Conservation (phyloP, 208 protist genomes). For the Trypanosoma avium region DNA sequence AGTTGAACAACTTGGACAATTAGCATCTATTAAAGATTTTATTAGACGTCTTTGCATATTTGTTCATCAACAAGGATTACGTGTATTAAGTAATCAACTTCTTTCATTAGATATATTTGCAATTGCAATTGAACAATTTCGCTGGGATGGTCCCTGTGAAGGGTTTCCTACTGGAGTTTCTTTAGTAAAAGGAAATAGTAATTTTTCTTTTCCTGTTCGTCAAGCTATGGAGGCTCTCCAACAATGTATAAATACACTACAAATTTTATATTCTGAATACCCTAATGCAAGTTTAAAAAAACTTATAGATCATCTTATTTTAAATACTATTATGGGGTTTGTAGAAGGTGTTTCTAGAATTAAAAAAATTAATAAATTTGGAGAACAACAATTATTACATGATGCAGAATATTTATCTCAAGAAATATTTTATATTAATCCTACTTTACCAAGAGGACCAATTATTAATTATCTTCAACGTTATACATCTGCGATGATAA, state of each 20-base stretch:
- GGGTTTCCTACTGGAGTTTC: not conserved
- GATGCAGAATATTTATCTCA: constrained; percentile 6
- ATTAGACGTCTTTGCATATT: not conserved
- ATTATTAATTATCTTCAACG: constrained; percentile 8
- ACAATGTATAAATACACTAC: not conserved
- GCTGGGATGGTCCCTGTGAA: not conserved
- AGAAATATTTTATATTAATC: not conserved
- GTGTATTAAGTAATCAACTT: constrained; percentile 2
- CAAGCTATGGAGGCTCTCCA: not conserved
- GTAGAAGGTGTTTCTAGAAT: constrained; percentile 18
- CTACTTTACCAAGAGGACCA: not conserved
- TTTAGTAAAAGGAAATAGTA: not conserved
- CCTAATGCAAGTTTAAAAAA: not conserved
- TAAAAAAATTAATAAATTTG: not conserved
- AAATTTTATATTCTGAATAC: not conserved
- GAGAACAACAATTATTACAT: not conserved
- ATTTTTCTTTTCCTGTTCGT: not conserved
- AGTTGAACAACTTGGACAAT: not conserved
- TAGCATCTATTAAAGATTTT: not conserved
- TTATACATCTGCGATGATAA: not conserved
- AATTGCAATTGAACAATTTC: constrained; percentile 3
- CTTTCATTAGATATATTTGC: constrained; percentile 5
- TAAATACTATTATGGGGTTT: constrained; percentile 3
- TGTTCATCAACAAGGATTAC: constrained; percentile 1
- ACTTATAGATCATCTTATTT: constrained; percentile 10